Evolutionary conservation across 306 rosid species (phyloP), one percentile per base, ranked within the genome.

Genomic region (Clitoria ternatea): DNA sequence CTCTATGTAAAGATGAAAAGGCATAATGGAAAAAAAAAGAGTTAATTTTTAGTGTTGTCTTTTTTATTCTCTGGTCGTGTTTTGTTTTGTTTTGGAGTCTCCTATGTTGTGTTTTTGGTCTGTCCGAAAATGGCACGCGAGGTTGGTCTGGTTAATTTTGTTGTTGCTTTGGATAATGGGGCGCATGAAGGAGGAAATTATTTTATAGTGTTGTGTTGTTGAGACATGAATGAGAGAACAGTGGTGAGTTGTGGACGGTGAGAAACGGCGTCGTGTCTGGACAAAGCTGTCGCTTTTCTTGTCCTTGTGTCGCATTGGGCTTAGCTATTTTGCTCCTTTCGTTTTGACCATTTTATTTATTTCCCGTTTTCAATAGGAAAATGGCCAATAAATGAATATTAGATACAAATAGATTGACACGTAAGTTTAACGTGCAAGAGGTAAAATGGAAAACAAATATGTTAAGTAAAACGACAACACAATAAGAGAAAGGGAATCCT

Each of bases 1-100:
- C n/a, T n/a, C n/a, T n/a, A n/a, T 81, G 80, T 81, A 81, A 81
- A 81, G 73, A 72, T 60, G 5, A 39, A 55, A 74, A 56, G 66
- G 53, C 65, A 60, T 44, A 50, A 15, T 61, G 45, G 10, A 57
- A 76, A 27, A 32, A 42, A 23, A 11, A 2, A 9, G 74, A 73
- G 59, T 44, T 66, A 29, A 42, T 72, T 52, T 57, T 67, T 67
- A 45, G 66, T 35, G 42, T 67, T 45, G 32, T 29, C 5, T 29
- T 5, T 2, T 2, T 29, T 29, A 29, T 29, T 29, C 32, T 2
- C 5, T 5, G 32, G 32, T 29, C 5, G 32, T 29, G 32, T 29
- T 29, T 29, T 5, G 32, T 29, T 74, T 27, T 3, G 27, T 6
- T 35, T 36, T 47, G n/a, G 14, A 22, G 18, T 29, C 9, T 30